These are phyloP conservation scores for Globisporangium paddicum DNA, from an alignment of 352 stramenopile genomes.

Conservation along the genomic window DNA sequence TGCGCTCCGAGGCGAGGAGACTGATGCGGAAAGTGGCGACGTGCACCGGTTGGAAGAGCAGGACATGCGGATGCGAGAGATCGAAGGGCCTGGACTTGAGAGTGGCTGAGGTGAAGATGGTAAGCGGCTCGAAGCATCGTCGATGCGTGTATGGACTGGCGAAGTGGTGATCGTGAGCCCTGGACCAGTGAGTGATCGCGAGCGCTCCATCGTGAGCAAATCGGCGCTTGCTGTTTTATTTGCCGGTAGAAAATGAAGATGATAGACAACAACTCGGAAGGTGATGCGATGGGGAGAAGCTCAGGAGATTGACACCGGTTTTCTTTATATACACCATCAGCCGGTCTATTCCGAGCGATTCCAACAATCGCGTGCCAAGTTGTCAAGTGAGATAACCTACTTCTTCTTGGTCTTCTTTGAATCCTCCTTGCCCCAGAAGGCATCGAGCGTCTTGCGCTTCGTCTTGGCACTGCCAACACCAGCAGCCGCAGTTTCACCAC, in stretches of 20 bases:
- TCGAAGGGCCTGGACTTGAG: constrained; percentile 7
- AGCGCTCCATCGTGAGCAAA: constrained; percentile 1
- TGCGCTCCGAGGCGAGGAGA: neutral
- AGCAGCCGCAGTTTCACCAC: neutral
- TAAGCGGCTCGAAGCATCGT: neutral
- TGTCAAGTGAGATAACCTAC: neutral
- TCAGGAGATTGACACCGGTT: neutral
- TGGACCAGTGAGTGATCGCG: constrained; percentile 6
- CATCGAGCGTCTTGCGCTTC: constrained; percentile 28
- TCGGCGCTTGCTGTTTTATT: no score
- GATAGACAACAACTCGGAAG: no score
- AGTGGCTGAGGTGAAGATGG: neutral
- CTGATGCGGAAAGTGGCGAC: constrained; percentile 7
- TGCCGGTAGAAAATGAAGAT: no score
- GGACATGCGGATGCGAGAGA: constrained; percentile 15
- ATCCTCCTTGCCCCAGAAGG: constrained; percentile 10
- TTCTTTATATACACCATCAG: neutral
- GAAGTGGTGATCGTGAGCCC: constrained; percentile 6
- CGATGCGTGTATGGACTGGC: no score
- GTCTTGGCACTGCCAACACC: constrained; percentile 6
- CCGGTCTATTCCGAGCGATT: neutral
- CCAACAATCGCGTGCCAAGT: neutral
- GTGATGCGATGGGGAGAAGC: neutral
- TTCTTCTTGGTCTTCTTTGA: constrained; percentile 7
- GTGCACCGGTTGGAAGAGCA: constrained; percentile 30